phyloP scores from a whole-genome alignment of 1,139 yeast species.

The Kazachstania sp. region DNA sequence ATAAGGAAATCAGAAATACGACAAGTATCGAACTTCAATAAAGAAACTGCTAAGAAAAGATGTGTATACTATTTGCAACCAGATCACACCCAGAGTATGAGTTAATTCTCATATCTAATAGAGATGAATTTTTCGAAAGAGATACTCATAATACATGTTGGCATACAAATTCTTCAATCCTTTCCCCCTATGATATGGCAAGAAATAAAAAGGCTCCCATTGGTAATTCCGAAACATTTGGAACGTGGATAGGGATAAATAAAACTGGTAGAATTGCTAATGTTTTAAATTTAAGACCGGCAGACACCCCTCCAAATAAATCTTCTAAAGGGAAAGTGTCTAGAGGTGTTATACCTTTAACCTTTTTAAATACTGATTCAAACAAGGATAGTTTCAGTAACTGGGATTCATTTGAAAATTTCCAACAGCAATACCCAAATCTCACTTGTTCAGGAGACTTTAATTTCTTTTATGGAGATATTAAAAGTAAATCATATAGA shows the following conservation, averaged over 20 bases:
- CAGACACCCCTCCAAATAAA: conserved; percentile 29
- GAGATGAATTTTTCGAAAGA: conserved; percentile 76
- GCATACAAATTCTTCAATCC: conserved; percentile 37
- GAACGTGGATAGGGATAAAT: conserved; percentile 86
- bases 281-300: conserved; percentile 50
- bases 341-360: conserved; percentile 63
- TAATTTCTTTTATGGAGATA: conserved; percentile 63
- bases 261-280: conserved; percentile 59
- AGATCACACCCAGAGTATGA: conserved; percentile 58
- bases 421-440: conserved; percentile 16
- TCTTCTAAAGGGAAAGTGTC: conserved; percentile 37
- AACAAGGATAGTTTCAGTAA: conserved; percentile 31
- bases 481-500: conserved; percentile 34
- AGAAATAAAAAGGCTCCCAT: conserved; percentile 37
- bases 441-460: conserved; percentile 70
- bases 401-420: conserved; percentile 39
- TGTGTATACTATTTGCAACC: conserved; percentile 62
- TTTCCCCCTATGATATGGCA: conserved; percentile 72
- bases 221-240: conserved; percentile 35
- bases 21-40: no score
- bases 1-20: neutral
- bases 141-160: conserved; percentile 61
- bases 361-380: conserved; percentile 36
- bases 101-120: conserved; percentile 63
- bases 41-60: conserved; percentile 18